Percentiles rank a stretch among this genome's conserved stretches.
Conservation (phyloP, 345 rosid species). For the Citrus reticulata region DNA sequence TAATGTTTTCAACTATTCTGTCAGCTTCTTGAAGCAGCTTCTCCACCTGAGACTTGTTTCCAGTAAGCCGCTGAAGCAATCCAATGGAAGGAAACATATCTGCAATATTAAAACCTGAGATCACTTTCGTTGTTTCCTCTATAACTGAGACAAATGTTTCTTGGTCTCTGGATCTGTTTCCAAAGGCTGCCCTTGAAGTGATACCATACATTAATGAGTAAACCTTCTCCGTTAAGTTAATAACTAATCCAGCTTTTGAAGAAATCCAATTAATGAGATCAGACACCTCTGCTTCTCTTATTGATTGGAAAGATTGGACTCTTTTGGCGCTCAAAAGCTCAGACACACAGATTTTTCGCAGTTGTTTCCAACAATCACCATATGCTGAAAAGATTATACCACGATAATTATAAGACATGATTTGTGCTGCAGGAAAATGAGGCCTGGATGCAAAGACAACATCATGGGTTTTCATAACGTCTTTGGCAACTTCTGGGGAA, state of each 20-base stretch:
- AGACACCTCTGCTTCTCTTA: conserved; percentile 18
- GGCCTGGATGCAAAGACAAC: conserved; percentile 30
- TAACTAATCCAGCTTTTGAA: not conserved
- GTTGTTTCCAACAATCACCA: conserved; percentile 14
- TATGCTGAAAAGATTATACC: conserved; percentile 13
- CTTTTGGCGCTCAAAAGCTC: not conserved
- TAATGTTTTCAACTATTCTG: conserved; percentile 13
- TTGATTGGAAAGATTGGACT: conserved; percentile 4
- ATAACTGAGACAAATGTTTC: not conserved
- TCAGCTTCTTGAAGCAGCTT: conserved; percentile 15
- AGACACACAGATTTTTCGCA: not conserved
- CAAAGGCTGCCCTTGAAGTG: conserved; percentile 11
- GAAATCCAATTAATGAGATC: not conserved
- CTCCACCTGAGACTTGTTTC: conserved; percentile 2
- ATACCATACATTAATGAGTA: not conserved
- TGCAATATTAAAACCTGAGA: conserved; percentile 2
- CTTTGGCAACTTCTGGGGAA: conserved; percentile 21
- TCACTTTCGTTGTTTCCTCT: not conserved
- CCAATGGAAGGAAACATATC: conserved; percentile 26
- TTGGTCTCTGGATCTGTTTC: not conserved
- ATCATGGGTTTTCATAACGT: conserved; percentile 30
- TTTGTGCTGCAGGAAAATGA: not conserved
- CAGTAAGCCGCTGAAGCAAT: conserved; percentile 13
- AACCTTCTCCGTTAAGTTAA: not conserved
- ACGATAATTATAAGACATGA: not conserved